Percentiles rank a stretch among this genome's conserved stretches.
phyloP scores from a whole-genome alignment of 805 yeast species.

The Alloascoidea hylecoeti region DNA sequence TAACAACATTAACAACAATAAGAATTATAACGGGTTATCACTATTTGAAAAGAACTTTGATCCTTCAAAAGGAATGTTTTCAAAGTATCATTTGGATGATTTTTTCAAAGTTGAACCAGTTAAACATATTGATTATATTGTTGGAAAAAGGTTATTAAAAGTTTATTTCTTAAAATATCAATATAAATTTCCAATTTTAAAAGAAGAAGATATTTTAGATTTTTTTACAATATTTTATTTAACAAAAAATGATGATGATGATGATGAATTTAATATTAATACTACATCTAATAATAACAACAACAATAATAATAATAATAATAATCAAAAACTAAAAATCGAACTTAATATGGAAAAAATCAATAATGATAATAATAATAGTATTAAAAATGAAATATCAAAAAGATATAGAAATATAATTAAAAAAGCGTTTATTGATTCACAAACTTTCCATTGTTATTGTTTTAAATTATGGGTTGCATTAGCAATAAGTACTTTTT shows the following conservation, averaged over 20 bases:
- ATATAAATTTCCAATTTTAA: not conserved
- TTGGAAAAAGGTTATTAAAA: not conserved
- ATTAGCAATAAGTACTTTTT: not conserved
- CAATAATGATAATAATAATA: no score
- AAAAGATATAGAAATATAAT: not conserved
- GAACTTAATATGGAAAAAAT: no score
- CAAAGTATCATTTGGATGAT: conserved; percentile 1
- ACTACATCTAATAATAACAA: no score
- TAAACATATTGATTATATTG: not conserved
- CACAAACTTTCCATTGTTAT: conserved; percentile 1
- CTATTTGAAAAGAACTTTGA: not conserved
- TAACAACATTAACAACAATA: not conserved
- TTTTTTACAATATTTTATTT: not conserved
- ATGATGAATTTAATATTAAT: no score
- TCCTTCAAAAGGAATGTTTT: not conserved
- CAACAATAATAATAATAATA: no score
- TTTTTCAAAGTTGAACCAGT: conserved; percentile 1
- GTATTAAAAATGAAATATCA: no score
- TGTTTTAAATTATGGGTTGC: not conserved
- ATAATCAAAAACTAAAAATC: no score
- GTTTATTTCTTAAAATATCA: conserved; percentile 1
- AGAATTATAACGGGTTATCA: not conserved
- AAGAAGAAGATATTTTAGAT: not conserved
- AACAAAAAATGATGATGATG: not conserved
- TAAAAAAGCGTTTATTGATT: not conserved